Percentiles rank a stretch among this genome's conserved stretches.
These are phyloP conservation scores for Eruca vesicaria DNA, from an alignment of 441 rosid genomes.

Conservation along the genomic window DNA sequence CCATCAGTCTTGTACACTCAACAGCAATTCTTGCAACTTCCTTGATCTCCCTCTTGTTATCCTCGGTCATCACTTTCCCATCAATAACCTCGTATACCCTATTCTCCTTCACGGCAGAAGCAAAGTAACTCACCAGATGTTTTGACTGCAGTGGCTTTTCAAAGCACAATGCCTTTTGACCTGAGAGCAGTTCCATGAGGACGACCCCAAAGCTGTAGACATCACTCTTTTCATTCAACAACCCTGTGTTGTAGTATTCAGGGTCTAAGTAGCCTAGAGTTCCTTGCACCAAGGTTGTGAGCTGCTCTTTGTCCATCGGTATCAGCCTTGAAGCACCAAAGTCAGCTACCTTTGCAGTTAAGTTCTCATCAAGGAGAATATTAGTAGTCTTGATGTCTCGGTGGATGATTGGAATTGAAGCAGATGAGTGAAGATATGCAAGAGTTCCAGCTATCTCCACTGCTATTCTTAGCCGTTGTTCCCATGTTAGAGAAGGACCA, in stretches of 20 bases:
- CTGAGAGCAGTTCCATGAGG: conserved; percentile 21
- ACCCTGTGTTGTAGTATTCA: too few relatives aligned
- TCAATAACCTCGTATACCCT: conserved; percentile 18
- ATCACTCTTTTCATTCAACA: conserved; percentile 21
- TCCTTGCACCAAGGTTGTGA: too few relatives aligned
- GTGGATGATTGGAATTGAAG: conserved; percentile 29
- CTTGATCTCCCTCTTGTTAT: not conserved
- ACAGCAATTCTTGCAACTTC: not conserved
- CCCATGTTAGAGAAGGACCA: conserved; percentile 22
- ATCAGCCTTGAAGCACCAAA: too few relatives aligned
- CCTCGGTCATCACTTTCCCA: not conserved
- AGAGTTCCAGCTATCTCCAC: conserved; percentile 27
- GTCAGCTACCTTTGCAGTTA: too few relatives aligned
- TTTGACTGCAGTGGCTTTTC: not conserved
- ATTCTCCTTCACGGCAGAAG: conserved; percentile 6
- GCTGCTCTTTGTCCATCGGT: too few relatives aligned
- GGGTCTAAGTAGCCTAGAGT: too few relatives aligned
- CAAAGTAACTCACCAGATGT: conserved; percentile 19
- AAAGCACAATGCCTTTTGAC: conserved; percentile 18
- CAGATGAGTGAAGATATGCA: conserved; percentile 27
- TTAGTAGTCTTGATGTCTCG: too few relatives aligned
- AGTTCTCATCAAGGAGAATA: too few relatives aligned
- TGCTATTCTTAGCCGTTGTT: conserved; percentile 10
- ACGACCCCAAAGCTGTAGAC: conserved; percentile 31
- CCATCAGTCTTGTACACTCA: conserved; percentile 1